Percentiles rank a stretch among this genome's conserved stretches.
These are phyloP conservation scores for Saccharomycopsis olivae DNA, from an alignment of 805 yeast genomes.

Conservation along the genomic window DNA sequence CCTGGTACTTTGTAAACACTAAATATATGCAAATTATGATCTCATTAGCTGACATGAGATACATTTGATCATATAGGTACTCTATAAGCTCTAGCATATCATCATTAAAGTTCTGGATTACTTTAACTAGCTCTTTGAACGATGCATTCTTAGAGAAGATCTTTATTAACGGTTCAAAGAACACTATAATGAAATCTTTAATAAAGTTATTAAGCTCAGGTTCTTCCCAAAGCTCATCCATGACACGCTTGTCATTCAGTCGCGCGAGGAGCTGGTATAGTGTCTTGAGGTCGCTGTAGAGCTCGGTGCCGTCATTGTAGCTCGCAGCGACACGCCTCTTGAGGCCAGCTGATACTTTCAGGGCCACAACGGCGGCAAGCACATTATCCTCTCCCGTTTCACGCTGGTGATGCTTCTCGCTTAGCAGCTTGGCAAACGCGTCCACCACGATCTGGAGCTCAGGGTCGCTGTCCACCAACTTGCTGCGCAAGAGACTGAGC, in stretches of 20 bases:
- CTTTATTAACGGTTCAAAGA: slow-evolving; percentile 60
- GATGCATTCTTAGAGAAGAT: slow-evolving; percentile 56
- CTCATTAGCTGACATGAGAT: slow-evolving; percentile 41
- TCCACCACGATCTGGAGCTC: no score
- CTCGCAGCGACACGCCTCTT: no score
- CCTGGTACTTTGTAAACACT: slow-evolving; percentile 63
- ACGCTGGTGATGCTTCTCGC: no score
- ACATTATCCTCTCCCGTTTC: no score
- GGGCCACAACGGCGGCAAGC: no score
- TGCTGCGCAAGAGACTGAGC: no score
- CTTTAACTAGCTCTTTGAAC: slow-evolving; percentile 52
- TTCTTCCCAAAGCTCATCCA: slow-evolving; percentile 77
- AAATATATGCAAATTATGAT: slow-evolving; percentile 57
- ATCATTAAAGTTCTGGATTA: slow-evolving; percentile 52
- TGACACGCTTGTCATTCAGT: slow-evolving; percentile 61
- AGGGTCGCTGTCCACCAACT: no score
- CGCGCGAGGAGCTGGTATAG: slow-evolving; percentile 12
- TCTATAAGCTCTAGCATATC: slow-evolving; percentile 56
- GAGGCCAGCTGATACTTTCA: no score
- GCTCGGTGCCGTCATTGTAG: no score
- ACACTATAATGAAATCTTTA: slow-evolving; percentile 59
- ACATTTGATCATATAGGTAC: slow-evolving; percentile 36
- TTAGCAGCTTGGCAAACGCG: no score
- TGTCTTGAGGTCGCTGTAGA: slow-evolving; percentile 5
- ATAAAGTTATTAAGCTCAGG: slow-evolving; percentile 69